Evolutionary conservation across 1,284 basidiomycete species (phyloP).

Genomic region (Phylloboletellus chloephorus): DNA sequence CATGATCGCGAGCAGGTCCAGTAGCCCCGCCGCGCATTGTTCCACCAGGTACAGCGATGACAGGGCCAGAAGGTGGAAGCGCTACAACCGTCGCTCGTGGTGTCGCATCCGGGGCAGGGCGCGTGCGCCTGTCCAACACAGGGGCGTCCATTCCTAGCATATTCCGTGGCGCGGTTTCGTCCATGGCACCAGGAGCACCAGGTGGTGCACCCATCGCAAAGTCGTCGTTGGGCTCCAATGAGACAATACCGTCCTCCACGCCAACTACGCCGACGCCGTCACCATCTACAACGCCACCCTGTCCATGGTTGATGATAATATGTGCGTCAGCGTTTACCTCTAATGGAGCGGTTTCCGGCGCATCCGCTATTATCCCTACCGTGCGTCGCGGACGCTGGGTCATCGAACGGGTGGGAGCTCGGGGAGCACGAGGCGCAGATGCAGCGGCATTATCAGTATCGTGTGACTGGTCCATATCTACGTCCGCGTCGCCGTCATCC

Average conservation of each 20-base stretch:
- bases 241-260: conserved; percentile 68
- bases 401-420: conserved; percentile 37
- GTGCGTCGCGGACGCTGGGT: conserved; percentile 40
- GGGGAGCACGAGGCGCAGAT: conserved; percentile 35
- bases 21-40: conserved; percentile 12
- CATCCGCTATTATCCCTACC: conserved; percentile 61
- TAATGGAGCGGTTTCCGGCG: conserved; percentile 38
- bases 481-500: conserved; percentile 59
- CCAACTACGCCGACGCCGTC: conserved; percentile 43
- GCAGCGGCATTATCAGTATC: conserved; percentile 38
- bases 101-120: conserved; percentile 36
- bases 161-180: conserved; percentile 32
- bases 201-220: conserved; percentile 84
- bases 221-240: conserved; percentile 68
- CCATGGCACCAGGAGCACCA: conserved; percentile 72
- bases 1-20: conserved; percentile 19
- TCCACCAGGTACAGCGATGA: conserved; percentile 11
- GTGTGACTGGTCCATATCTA: conserved; percentile 44
- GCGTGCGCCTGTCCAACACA: conserved; percentile 24
- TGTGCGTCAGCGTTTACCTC: conserved; percentile 53
- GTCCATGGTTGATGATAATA: conserved; percentile 60
- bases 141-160: conserved; percentile 28
- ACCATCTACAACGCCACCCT: conserved; percentile 39
- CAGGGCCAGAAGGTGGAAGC: conserved; percentile 28
- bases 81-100: conserved; percentile 37